These are phyloP conservation scores for Whalleya microplaca DNA, from an alignment of 2,329 filamentous ascomycete genomes.

Conservation along the genomic window DNA sequence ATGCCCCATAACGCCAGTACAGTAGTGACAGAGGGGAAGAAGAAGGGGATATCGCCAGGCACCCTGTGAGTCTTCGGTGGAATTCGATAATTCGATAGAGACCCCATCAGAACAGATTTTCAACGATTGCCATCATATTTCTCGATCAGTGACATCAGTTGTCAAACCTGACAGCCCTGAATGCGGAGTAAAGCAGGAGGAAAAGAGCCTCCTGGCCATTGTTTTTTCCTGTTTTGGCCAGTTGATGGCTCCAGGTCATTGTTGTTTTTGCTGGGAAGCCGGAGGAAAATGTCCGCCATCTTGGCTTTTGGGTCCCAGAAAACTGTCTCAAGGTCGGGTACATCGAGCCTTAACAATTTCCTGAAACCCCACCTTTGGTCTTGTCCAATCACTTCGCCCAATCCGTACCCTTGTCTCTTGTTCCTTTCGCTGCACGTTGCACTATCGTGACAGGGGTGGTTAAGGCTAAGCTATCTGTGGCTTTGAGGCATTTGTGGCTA, in stretches of 20 bases:
- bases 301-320: neutral
- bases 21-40: no score
- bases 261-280: neutral
- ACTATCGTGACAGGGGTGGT: neutral
- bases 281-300: constrained; percentile 24
- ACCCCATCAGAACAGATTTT: constrained; percentile 3
- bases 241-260: neutral
- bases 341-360: constrained; percentile 31
- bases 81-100: neutral
- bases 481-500: constrained; percentile 14
- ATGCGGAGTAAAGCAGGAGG: constrained; percentile 6
- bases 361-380: neutral
- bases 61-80: neutral
- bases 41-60: neutral
- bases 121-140: constrained; percentile 24
- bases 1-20: no score
- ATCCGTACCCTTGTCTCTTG: neutral
- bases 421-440: neutral
- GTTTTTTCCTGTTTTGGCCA: constrained; percentile 3
- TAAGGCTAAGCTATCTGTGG: constrained; percentile 2
- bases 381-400: neutral
- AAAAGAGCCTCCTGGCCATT: neutral
- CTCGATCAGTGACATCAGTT: constrained; percentile 22
- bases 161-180: constrained; percentile 8
- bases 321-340: constrained; percentile 10